phyloP scores from a whole-genome alignment of 2,329 filamentous ascomycete species.

The Aspergillus piperis region DNA sequence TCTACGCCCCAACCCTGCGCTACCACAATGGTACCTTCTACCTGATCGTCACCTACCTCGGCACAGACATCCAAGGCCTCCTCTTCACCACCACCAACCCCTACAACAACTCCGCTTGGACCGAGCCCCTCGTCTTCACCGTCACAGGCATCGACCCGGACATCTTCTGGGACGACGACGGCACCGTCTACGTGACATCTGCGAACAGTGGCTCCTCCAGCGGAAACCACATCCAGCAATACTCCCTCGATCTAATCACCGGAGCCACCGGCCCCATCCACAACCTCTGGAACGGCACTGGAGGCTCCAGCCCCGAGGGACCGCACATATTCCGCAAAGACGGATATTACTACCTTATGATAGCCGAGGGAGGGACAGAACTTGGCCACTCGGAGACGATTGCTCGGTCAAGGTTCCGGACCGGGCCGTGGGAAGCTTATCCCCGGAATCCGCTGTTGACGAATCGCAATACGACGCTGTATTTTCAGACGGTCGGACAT shows the following conservation, averaged over 20 bases:
- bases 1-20: conserved; percentile 46
- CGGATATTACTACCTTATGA: conserved; percentile 35
- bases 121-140: conserved; percentile 13
- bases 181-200: conserved; percentile 16
- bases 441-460: conserved; percentile 47
- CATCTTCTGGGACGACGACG: conserved; percentile 27
- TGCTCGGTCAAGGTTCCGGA: conserved; percentile 29
- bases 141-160: conserved; percentile 23
- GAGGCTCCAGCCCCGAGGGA: conserved; percentile 39
- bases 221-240: conserved; percentile 13
- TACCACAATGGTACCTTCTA: conserved; percentile 45
- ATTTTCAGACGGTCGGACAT: conserved; percentile 58
- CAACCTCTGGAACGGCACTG: conserved; percentile 51
- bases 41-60: conserved; percentile 34
- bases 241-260: conserved; percentile 32
- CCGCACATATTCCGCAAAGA: conserved; percentile 35
- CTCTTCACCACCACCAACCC: conserved; percentile 21
- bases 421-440: conserved; percentile 45
- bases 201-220: conserved; percentile 1
- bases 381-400: conserved; percentile 30
- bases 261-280: conserved; percentile 11
- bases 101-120: conserved; percentile 18
- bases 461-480: conserved; percentile 40
- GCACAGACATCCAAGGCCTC: conserved; percentile 14
- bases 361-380: conserved; percentile 32